Conservation (phyloP, 495 filamentous ascomycete genomes). For the Daldinia concentrica region DNA sequence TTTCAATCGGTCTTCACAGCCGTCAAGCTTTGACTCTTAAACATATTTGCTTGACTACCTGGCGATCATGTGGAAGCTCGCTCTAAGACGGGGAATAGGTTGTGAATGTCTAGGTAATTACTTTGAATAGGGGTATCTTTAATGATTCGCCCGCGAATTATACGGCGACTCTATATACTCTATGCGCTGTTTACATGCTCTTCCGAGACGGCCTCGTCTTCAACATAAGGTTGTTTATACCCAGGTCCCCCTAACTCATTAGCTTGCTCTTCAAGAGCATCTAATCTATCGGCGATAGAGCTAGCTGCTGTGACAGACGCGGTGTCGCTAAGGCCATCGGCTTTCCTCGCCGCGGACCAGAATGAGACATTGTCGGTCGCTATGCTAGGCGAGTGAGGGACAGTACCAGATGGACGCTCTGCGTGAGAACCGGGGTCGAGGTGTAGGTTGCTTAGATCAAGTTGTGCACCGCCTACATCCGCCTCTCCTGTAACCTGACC, state of each 20-base stretch:
- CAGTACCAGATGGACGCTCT: constrained; percentile 3
- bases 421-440: constrained; percentile 9
- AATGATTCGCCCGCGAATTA: constrained; percentile 1
- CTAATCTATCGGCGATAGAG: constrained; percentile 31
- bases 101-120: background rate
- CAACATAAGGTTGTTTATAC: constrained; percentile 41
- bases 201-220: constrained; percentile 28
- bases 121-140: background rate
- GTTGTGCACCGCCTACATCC: background rate
- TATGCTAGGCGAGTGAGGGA: constrained; percentile 36
- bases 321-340: constrained; percentile 27
- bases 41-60: background rate
- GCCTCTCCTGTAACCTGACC: constrained; percentile 6
- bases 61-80: background rate
- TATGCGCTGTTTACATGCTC: constrained; percentile 1
- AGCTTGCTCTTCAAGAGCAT: constrained; percentile 21
- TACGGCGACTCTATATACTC: background rate
- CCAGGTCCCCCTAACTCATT: constrained; percentile 1
- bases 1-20: background rate
- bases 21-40: background rate
- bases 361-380: constrained; percentile 43
- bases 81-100: background rate
- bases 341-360: constrained; percentile 42
- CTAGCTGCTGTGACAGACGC: constrained; percentile 44
- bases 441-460: constrained; percentile 35